Evolutionary conservation across 1,284 basidiomycete species (phyloP).

Genomic region (Ustilago hordei): DNA sequence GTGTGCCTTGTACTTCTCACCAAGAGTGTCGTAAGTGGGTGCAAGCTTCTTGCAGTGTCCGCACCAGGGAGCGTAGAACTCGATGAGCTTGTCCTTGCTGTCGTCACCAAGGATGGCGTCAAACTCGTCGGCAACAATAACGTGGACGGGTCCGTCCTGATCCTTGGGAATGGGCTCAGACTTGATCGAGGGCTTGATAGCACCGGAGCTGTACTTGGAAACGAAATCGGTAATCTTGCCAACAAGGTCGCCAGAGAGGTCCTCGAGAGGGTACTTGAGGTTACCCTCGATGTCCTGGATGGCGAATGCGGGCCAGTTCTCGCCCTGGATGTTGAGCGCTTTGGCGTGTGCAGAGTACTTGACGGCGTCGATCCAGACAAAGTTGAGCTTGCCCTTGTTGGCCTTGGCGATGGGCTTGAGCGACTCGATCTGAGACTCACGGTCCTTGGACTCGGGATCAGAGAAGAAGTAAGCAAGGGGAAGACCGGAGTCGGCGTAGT

Average conservation of each 20-base stretch:
- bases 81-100: constrained; percentile 91
- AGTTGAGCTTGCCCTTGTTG: constrained; percentile 90
- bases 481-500: constrained; percentile 83
- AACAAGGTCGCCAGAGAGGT: constrained; percentile 74
- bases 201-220: constrained; percentile 78
- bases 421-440: constrained; percentile 77
- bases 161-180: constrained; percentile 85
- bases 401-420: constrained; percentile 82
- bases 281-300: constrained; percentile 86
- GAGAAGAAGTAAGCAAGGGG: constrained; percentile 96
- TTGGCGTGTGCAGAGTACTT: constrained; percentile 95
- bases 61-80: constrained; percentile 94
- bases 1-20: constrained; percentile 81
- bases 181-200: constrained; percentile 87
- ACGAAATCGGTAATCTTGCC: constrained; percentile 75
- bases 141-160: constrained; percentile 86
- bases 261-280: constrained; percentile 90
- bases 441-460: constrained; percentile 80
- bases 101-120: constrained; percentile 85
- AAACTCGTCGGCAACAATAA: constrained; percentile 89
- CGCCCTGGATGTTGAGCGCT: constrained; percentile 83
- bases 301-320: constrained; percentile 92
- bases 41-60: constrained; percentile 89
- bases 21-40: constrained; percentile 92
- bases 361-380: constrained; percentile 97